Conservation (phyloP, 352 stramenopile genomes). For the Pythium volutum region DNA sequence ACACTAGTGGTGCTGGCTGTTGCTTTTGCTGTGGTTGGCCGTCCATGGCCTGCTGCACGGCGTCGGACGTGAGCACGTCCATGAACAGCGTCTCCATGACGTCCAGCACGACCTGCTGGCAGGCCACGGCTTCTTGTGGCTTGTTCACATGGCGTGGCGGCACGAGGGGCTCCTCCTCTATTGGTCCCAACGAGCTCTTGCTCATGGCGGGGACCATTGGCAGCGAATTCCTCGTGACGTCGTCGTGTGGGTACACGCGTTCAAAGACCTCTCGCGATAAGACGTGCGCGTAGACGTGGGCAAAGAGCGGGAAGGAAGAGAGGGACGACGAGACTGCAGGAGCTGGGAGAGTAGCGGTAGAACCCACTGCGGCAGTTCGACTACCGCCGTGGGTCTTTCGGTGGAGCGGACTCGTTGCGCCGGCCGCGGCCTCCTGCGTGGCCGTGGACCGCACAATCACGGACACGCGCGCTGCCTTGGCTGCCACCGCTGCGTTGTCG, state of each 20-base stretch:
- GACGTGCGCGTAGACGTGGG: constrained; percentile 56
- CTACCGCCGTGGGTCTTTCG: neutral
- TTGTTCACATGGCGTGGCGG: neutral
- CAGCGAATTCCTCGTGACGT: constrained; percentile 35
- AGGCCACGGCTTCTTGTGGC: constrained; percentile 15
- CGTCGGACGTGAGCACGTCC: constrained; percentile 52
- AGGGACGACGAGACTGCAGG: no score
- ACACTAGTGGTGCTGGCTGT: constrained; percentile 8
- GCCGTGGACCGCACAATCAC: constrained; percentile 62
- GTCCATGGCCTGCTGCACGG: constrained; percentile 44
- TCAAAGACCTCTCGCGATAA: constrained; percentile 50
- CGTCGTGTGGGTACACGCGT: constrained; percentile 37
- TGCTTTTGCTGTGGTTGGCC: constrained; percentile 21
- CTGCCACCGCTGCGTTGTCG: neutral
- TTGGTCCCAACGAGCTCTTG: neutral
- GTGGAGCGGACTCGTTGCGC: neutral
- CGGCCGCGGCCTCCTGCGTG: constrained; percentile 41
- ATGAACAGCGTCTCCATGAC: constrained; percentile 59
- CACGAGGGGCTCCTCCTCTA: neutral
- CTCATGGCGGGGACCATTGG: constrained; percentile 3
- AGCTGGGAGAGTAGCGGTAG: no score
- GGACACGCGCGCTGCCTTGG: constrained; percentile 22
- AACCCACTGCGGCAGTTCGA: no score
- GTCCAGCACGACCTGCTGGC: constrained; percentile 42
- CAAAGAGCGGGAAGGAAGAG: constrained; percentile 33